Evolutionary conservation across 306 rosid genomes (phyloP), one percentile per base, ranked within the genome.

Genomic region (Sophora flavescens): DNA sequence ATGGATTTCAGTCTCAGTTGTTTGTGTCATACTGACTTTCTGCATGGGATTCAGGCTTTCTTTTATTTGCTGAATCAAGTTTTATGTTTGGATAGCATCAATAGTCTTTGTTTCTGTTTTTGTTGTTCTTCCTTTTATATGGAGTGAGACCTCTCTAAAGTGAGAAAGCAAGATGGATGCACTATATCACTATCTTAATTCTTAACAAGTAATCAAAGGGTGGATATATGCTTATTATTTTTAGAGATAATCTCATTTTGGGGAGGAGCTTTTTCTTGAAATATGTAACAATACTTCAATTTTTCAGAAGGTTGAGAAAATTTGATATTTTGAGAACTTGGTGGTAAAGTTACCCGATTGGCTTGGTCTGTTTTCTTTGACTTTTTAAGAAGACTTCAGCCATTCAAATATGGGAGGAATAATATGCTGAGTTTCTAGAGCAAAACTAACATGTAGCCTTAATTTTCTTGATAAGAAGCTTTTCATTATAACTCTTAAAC

Each of bases 71-170:
- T 56, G 32, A 69, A 53, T 64, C 5, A 61, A 13, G 67, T 59
- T 81, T 17, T 75, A 68, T 60, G 67, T 28, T 61, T 51, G 63
- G 17, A 68, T n/a, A 63, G 16, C 48, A 51, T 65, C 54, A 36
- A 75, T 45, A 60, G 57, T 80, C 42, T 70, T 8, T 61, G 36
- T 33, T 66, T 61, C 53, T 73, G 42, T 36, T 72, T 51, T 38
- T 48, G 6, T 22, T 52, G 14, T 63, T 39, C 14, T 48, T 47
- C 47, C 39, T 41, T 8, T 41, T 41, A 2, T 41, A 41, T 1
- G 11, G 47, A 41, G 47, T 2, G 8, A 39, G 44, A 2, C 9
- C 8, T 6, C 44, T 39, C 44, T 39, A 39, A 6, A 1, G 44
- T 39, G 44, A 39, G 9, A 7, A 39, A 39, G 11, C 2, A 39